Percentiles rank a stretch among this genome's conserved stretches.
phyloP scores from a whole-genome alignment of 805 yeast species.

The Barnettozyma pratensis region DNA sequence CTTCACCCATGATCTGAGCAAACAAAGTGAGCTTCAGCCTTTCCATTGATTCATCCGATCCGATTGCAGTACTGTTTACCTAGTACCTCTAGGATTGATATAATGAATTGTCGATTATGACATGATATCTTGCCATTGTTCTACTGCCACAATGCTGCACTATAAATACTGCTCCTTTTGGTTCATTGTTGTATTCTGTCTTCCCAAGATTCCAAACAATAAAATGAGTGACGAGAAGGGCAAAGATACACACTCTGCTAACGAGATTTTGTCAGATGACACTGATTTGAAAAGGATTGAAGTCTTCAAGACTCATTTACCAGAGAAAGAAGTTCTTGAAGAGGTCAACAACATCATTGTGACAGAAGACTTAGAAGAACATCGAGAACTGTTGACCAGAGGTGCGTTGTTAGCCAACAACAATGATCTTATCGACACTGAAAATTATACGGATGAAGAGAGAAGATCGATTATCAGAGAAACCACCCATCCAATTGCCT shows the following conservation, averaged over 20 bases:
- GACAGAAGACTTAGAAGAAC: slow-evolving; percentile 14
- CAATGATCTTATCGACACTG: slow-evolving; percentile 38
- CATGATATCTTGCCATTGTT: too few relatives aligned
- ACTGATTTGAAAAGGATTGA: not conserved
- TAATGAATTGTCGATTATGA: not conserved
- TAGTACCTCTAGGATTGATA: not conserved
- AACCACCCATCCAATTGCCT: slow-evolving; percentile 42
- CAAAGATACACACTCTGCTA: not conserved
- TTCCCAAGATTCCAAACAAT: too few relatives aligned
- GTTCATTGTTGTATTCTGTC: too few relatives aligned
- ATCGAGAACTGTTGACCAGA: slow-evolving; percentile 35
- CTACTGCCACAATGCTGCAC: not conserved
- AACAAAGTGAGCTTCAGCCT: too few relatives aligned
- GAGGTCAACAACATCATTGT: slow-evolving; percentile 8
- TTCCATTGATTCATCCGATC: too few relatives aligned
- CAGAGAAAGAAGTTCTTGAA: slow-evolving; percentile 5
- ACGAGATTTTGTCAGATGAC: not conserved
- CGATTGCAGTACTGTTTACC: too few relatives aligned
- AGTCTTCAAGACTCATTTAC: slow-evolving; percentile 7
- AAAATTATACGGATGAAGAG: slow-evolving; percentile 30
- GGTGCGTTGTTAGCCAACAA: slow-evolving; percentile 57
- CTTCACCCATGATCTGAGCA: too few relatives aligned
- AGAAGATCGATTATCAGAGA: slow-evolving; percentile 36
- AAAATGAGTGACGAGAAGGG: not conserved
- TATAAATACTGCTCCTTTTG: too few relatives aligned